Evolutionary conservation across 768 basidiomycete genomes (phyloP), one percentile per base, ranked within the genome.

Genomic region (Tubosaeta sp.): DNA sequence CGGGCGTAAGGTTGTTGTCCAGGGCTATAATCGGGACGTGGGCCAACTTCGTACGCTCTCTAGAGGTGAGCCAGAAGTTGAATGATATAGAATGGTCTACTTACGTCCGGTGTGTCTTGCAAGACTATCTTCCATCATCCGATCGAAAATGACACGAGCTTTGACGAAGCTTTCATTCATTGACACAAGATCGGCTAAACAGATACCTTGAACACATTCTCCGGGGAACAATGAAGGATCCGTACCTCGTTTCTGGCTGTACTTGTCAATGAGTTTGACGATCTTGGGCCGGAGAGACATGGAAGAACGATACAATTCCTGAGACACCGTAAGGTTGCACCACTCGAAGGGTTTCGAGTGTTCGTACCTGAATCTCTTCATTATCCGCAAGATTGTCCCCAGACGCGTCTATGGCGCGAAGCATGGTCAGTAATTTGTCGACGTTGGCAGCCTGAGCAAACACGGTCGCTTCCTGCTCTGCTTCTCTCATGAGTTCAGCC

Each of bases 121-220:
- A 29, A 93, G 72, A 61, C 86, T 89, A 55, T 93, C 91, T 64
- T 93, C 91, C 84, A 95, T 91, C 86, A 97, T 90, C 31, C 85
- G 74, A 64, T 97, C 94, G 61, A 95, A 98, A 50, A 95, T 91
- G 14, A 84, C 82, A 43, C 91, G 79, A 5, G 94, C 95, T 39
- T 86, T 83, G 27, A 94, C 80, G 62, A 98, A 97, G 16, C 85
- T 92, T 70, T 95, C 91, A 67, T 94, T 94, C 89, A 97, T 95
- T 2, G 87, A 84, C 6, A 94, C 86, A 31, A 97, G 76, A 68
- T 98, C 95, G 51, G 94, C 95, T 95, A 59, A 13, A 50, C 13
- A 19, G 46, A 16, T 17, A 12, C 48, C 9, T 41, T 50, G 50
- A 38, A 35, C 16, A 35, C 7, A 42, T 44, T 19, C 39, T 38